These are phyloP conservation scores for Aspergillus novoparasiticus DNA, from an alignment of 2,329 filamentous ascomycete genomes.

Conservation along the genomic window DNA sequence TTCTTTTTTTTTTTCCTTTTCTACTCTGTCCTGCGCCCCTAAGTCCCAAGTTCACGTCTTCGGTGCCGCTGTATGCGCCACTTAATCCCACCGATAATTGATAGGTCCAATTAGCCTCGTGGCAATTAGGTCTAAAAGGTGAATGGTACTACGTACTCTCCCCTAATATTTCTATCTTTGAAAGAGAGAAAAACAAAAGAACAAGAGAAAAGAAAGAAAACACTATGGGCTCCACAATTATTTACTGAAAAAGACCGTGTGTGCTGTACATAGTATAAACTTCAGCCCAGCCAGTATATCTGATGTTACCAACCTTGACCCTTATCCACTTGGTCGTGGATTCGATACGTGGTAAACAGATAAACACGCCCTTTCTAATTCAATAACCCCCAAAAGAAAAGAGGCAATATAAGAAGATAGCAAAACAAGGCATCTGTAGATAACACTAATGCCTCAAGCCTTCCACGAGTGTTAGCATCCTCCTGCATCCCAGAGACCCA, in stretches of 20 bases:
- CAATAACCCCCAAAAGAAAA: not conserved
- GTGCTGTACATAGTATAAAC: too few species aligned
- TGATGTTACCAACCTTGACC: too few species aligned
- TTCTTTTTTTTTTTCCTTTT: not conserved
- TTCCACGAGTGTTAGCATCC: conserved; percentile 16
- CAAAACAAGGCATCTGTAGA: not conserved
- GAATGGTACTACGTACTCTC: too few species aligned
- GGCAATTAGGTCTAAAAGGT: not conserved
- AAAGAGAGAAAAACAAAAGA: too few species aligned
- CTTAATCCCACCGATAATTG: not conserved
- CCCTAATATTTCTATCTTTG: not conserved
- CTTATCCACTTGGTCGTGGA: too few species aligned
- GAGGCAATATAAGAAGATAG: not conserved
- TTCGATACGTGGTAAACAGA: too few species aligned
- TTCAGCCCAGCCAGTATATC: too few species aligned
- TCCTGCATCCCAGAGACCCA: conserved; percentile 11
- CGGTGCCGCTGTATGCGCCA: conserved; percentile 7
- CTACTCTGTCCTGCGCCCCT: conserved; percentile 1
- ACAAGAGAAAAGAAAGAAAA: not conserved
- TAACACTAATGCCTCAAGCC: not conserved
- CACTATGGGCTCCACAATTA: too few species aligned
- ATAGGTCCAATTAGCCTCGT: not conserved
- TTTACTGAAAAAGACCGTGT: too few species aligned
- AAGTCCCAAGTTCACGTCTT: not conserved
- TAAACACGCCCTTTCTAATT: not conserved